A percentile compares a stretch with the other conserved stretches of the same genome.
Conservation (phyloP, 1,139 yeast species). For the Arxiozyma bovina region DNA sequence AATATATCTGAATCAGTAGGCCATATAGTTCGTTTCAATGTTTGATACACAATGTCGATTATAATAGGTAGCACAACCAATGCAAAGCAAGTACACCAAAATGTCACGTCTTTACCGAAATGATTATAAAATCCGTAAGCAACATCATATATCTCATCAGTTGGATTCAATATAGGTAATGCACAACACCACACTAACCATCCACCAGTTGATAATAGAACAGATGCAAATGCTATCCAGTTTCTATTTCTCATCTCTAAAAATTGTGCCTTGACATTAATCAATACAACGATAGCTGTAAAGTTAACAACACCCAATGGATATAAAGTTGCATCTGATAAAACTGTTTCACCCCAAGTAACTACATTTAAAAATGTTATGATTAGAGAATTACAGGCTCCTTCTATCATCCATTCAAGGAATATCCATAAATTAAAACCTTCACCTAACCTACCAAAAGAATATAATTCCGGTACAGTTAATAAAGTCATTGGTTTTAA, state of each 20-base stretch:
- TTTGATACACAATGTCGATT: conserved; percentile 56
- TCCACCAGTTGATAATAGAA: conserved; percentile 71
- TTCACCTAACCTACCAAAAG: conserved; percentile 65
- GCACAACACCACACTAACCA: conserved; percentile 82
- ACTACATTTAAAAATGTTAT: conserved; percentile 59
- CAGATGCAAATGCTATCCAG: conserved; percentile 60
- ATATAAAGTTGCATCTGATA: conserved; percentile 64
- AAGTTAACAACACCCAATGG: conserved; percentile 74
- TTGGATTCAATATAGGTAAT: conserved; percentile 58
- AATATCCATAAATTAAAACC: conserved; percentile 67
- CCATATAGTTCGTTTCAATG: conserved; percentile 44
- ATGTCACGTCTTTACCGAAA: conserved; percentile 71
- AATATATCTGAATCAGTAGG: conserved; percentile 77
- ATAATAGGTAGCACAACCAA: conserved; percentile 49
- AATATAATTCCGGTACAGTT: conserved; percentile 85
- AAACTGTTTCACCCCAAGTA: conserved; percentile 59
- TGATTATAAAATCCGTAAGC: conserved; percentile 53
- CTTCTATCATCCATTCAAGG: conserved; percentile 69
- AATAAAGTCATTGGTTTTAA: conserved; percentile 77
- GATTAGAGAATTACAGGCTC: conserved; percentile 64
- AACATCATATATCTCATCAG: conserved; percentile 63
- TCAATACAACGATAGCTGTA: conserved; percentile 60
- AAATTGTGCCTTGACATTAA: conserved; percentile 70
- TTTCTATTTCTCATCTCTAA: conserved; percentile 79
- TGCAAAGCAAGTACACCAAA: conserved; percentile 74